Conservation (phyloP, 2,329 filamentous ascomycete species). For the Lithohypha guttulata region DNA sequence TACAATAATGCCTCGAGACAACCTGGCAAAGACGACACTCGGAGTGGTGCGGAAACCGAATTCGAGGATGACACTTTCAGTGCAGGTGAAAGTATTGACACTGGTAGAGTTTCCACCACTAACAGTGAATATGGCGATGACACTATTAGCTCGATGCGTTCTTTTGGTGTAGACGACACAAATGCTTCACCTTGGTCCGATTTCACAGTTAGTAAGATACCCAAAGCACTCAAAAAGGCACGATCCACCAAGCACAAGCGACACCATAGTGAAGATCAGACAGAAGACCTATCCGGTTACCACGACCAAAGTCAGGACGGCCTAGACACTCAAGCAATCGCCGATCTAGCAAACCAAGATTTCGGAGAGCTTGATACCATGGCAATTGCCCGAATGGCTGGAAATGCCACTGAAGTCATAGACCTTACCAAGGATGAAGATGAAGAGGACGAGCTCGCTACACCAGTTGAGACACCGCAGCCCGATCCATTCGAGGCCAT, state of each 20-base stretch:
- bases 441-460: constrained; percentile 24
- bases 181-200: constrained; percentile 67
- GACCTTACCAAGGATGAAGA: constrained; percentile 26
- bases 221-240: constrained; percentile 38
- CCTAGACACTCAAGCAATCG: constrained; percentile 22
- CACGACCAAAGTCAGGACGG: constrained; percentile 24
- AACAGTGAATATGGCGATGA: constrained; percentile 56
- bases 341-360: constrained; percentile 18
- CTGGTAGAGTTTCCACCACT: constrained; percentile 56
- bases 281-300: constrained; percentile 20
- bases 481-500: constrained; percentile 34
- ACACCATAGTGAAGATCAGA: constrained; percentile 14
- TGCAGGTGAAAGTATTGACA: constrained; percentile 71
- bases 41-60: constrained; percentile 56
- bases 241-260: constrained; percentile 25
- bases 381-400: constrained; percentile 21
- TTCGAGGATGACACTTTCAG: constrained; percentile 67
- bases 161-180: constrained; percentile 29
- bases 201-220: constrained; percentile 56
- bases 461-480: constrained; percentile 29
- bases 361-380: constrained; percentile 22
- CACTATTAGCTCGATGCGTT: constrained; percentile 23
- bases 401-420: constrained; percentile 12
- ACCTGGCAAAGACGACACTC: constrained; percentile 34
- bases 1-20: constrained; percentile 74